Percentiles rank a stretch among this genome's conserved stretches.
Conservation (phyloP, 495 filamentous ascomycete species). For the Lophium mytilinum region DNA sequence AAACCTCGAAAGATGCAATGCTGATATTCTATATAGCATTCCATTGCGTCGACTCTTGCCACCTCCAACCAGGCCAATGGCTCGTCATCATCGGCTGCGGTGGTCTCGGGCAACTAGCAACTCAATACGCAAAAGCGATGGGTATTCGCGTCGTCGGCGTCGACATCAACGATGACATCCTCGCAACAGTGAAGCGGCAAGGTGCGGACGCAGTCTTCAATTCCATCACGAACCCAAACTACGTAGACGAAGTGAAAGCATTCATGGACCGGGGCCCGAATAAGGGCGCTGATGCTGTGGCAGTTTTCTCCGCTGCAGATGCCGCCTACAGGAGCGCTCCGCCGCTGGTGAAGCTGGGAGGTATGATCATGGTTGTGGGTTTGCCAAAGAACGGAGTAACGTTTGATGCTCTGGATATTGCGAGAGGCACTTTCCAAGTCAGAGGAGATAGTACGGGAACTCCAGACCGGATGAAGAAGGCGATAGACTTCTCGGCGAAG, state of each 20-base stretch:
- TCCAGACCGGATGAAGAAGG: conserved; percentile 14
- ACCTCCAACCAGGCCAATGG: conserved; percentile 32
- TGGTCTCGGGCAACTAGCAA: conserved; percentile 24
- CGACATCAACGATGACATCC: conserved; percentile 27
- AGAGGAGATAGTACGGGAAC: conserved; percentile 24
- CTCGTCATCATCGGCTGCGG: conserved; percentile 22
- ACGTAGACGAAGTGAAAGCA: conserved; percentile 28
- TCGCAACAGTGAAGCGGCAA: conserved; percentile 20
- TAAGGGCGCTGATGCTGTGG: conserved; percentile 29
- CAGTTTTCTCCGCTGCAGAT: conserved; percentile 33
- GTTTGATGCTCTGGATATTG: conserved; percentile 23
- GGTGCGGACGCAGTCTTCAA: conserved; percentile 33
- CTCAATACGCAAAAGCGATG: conserved; percentile 27
- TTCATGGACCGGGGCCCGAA: conserved; percentile 25
- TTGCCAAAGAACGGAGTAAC: conserved; percentile 18
- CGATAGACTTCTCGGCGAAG: conserved; percentile 24
- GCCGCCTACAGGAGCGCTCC: conserved; percentile 30
- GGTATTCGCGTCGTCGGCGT: conserved; percentile 26
- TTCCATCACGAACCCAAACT: conserved; percentile 30
- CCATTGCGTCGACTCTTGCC: conserved; percentile 34
- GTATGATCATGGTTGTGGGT: conserved; percentile 26
- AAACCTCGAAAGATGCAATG: neutral
- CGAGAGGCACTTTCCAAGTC: conserved; percentile 19
- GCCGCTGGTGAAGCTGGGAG: conserved; percentile 21
- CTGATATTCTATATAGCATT: conserved; percentile 23